These are phyloP conservation scores for Botrytis galanthina DNA, from an alignment of 2,329 filamentous ascomycete species.

Conservation along the genomic window DNA sequence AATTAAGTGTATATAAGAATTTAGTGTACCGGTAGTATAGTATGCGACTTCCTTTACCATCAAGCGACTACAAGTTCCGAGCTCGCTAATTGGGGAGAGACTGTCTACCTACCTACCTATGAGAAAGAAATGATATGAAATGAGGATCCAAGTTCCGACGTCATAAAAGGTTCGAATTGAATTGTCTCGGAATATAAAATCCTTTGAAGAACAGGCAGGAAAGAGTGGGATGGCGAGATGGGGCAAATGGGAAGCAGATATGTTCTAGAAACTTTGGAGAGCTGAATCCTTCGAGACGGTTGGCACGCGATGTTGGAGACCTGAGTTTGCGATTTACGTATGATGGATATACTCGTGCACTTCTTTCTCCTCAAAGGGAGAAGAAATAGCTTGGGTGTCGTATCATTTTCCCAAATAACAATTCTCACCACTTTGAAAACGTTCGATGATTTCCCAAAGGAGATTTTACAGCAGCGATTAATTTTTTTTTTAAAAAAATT, in stretches of 20 bases:
- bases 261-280: background rate
- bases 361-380: background rate
- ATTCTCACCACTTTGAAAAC: background rate
- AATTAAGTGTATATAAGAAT: background rate
- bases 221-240: background rate
- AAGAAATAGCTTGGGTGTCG: background rate
- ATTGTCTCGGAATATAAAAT: background rate
- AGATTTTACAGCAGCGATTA: background rate
- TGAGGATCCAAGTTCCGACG: background rate
- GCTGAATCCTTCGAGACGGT: background rate
- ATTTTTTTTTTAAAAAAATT: no score
- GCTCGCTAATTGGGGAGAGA: background rate
- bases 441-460: background rate
- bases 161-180: background rate
- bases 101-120: background rate
- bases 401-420: background rate
- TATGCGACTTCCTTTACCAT: background rate
- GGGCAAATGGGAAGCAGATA: background rate
- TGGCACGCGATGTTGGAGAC: background rate
- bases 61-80: background rate
- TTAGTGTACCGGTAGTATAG: no score
- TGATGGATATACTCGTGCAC: background rate
- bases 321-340: background rate
- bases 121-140: background rate
- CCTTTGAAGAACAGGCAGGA: background rate